These are phyloP conservation scores for Nothophoma quercina DNA, from an alignment of 2,329 filamentous ascomycete genomes.

Conservation along the genomic window DNA sequence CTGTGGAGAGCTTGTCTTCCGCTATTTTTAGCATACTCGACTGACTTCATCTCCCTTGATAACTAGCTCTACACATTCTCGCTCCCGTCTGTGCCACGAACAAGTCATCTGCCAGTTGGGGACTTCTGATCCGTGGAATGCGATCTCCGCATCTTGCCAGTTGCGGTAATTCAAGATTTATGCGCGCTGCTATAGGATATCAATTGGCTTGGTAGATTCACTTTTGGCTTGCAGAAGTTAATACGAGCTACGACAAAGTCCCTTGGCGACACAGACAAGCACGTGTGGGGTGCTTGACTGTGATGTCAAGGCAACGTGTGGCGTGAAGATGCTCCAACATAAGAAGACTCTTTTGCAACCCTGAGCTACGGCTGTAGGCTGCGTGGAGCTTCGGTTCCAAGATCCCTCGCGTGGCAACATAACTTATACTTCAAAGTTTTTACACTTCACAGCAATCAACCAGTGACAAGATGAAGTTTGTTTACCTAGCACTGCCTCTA, in stretches of 20 bases:
- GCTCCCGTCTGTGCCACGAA: slow-evolving; percentile 3
- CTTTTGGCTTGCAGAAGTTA: slow-evolving; percentile 2
- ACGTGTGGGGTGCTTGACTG: not conserved
- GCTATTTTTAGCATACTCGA: slow-evolving; percentile 12
- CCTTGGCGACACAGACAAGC: slow-evolving; percentile 12
- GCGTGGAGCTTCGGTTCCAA: not conserved
- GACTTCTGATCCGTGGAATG: slow-evolving; percentile 10
- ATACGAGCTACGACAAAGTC: not conserved
- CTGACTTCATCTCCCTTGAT: slow-evolving; percentile 9
- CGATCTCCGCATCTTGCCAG: not conserved
- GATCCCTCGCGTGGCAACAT: not conserved
- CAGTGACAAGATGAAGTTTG: slow-evolving; percentile 28
- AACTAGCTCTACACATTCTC: slow-evolving; percentile 8
- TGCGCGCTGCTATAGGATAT: slow-evolving; percentile 7
- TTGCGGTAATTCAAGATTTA: not conserved
- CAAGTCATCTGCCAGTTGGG: slow-evolving; percentile 9
- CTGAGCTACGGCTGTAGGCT: not conserved
- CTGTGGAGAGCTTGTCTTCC: slow-evolving; percentile 7
- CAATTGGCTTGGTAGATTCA: slow-evolving; percentile 3
- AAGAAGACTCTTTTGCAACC: slow-evolving; percentile 5
- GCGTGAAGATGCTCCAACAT: slow-evolving; percentile 1
- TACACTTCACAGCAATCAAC: not conserved
- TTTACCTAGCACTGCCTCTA: slow-evolving; percentile 27
- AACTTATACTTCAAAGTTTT: not conserved
- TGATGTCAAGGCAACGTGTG: slow-evolving; percentile 15